Percentiles rank a stretch among this genome's conserved stretches.
Evolutionary conservation across 257 asterid genomes (phyloP).

Genomic region (Solanum tarijense): DNA sequence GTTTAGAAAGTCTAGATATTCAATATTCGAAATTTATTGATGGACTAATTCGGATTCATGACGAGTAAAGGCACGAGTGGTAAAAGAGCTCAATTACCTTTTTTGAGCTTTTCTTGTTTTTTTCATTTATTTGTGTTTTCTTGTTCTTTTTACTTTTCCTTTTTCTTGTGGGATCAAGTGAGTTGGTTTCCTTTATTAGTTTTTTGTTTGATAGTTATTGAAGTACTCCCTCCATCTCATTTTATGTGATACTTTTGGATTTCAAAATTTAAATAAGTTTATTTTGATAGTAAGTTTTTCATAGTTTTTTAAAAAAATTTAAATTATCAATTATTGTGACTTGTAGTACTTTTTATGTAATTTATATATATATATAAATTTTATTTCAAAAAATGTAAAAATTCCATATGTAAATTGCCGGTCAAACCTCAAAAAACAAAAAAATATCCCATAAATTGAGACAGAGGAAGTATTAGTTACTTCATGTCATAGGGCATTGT

Average conservation of each 20-base stretch:
- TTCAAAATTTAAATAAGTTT: too few species aligned
- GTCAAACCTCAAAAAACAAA: too few species aligned
- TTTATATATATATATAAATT: too few species aligned
- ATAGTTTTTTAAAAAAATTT: rapidly evolving
- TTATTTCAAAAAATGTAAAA: too few species aligned
- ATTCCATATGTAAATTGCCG: too few species aligned
- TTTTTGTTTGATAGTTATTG: neutral
- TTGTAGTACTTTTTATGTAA: too few species aligned
- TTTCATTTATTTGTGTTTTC: neutral
- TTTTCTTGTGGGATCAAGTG: neutral
- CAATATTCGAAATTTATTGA: neutral
- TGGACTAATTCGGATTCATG: neutral
- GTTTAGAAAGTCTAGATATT: neutral
- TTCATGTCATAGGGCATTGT: neutral
- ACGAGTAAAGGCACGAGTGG: neutral
- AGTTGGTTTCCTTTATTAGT: neutral
- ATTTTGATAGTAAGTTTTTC: too few species aligned
- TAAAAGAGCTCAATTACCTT: neutral
- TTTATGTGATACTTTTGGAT: too few species aligned
- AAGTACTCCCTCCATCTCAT: too few species aligned
- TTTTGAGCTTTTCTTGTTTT: neutral
- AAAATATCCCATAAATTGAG: too few species aligned
- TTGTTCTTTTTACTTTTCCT: neutral
- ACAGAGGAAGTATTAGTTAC: rapidly evolving
- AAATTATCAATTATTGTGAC: too few species aligned